Conservation (phyloP, 2,329 filamentous ascomycete species). For the Fusarium sp. region DNA sequence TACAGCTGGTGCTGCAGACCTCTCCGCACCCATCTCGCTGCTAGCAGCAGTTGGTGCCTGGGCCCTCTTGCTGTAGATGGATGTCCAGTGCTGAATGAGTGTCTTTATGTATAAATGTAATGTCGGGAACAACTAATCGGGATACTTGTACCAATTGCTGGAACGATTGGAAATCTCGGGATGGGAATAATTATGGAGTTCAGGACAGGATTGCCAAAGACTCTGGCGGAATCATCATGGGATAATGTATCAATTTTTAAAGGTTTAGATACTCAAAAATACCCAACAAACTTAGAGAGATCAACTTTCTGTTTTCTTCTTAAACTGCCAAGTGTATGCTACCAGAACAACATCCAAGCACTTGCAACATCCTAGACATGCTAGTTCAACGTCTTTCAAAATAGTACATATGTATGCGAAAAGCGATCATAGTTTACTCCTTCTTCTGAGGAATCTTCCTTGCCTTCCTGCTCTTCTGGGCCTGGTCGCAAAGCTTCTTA, state of each 20-base stretch:
- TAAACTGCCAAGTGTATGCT: not conserved
- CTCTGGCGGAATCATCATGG: conserved; percentile 3
- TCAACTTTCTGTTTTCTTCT: not conserved
- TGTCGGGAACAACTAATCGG: conserved; percentile 37
- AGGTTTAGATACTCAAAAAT: conserved; percentile 23
- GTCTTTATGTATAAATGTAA: conserved; percentile 30
- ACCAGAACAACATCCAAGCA: not conserved
- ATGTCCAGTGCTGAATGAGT: not conserved
- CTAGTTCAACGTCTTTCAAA: not conserved
- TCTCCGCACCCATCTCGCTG: conserved; percentile 56
- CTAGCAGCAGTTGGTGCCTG: conserved; percentile 58
- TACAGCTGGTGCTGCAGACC: conserved; percentile 44
- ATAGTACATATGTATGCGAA: not conserved
- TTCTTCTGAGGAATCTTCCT: conserved; percentile 55
- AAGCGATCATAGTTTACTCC: not conserved
- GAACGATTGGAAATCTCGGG: conserved; percentile 35
- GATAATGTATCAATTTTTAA: conserved; percentile 24
- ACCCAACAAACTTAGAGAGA: conserved; percentile 26
- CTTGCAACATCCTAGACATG: not conserved
- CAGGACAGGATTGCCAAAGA: not conserved
- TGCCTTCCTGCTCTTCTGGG: conserved; percentile 67
- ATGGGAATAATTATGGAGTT: conserved; percentile 33
- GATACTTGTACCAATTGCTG: conserved; percentile 38
- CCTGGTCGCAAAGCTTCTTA: conserved; percentile 76
- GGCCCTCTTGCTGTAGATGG: conserved; percentile 54